phyloP scores from a whole-genome alignment of 331 rosid species.

The Malus hybrid region DNA sequence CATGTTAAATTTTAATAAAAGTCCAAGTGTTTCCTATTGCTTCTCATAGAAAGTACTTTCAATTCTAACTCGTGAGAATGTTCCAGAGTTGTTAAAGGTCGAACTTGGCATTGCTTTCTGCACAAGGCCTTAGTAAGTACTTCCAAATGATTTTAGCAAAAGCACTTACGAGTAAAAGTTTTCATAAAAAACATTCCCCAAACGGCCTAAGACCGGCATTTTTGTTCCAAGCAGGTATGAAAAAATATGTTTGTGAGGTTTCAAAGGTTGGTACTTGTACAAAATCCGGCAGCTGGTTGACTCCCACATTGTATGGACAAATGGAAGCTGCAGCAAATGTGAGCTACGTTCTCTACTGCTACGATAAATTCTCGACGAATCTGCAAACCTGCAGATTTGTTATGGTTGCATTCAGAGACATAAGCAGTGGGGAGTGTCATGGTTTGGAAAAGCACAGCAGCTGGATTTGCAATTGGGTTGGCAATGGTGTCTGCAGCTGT shows the following conservation, averaged over 20 bases:
- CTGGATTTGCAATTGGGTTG: slow-evolving; percentile 50
- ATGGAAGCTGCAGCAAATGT: slow-evolving; percentile 41
- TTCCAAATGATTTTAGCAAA: no score
- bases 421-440: slow-evolving; percentile 36
- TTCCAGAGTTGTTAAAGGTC: neutral
- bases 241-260: neutral
- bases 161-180: neutral
- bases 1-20: neutral
- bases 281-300: slow-evolving; percentile 28
- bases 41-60: neutral
- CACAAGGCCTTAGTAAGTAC: neutral
- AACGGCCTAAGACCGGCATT: neutral
- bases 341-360: slow-evolving; percentile 43
- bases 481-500: slow-evolving; percentile 38
- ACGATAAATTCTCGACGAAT: slow-evolving; percentile 46
- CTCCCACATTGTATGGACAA: slow-evolving; percentile 42
- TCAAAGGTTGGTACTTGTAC: neutral
- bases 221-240: neutral
- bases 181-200: neutral
- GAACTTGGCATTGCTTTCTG: neutral
- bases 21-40: neutral
- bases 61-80: neutral
- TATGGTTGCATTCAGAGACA: slow-evolving; percentile 21
- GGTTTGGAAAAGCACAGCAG: slow-evolving; percentile 19
- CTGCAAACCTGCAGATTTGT: slow-evolving; percentile 51